A percentile compares a stretch with the other conserved stretches of the same genome.
Evolutionary conservation across 225 moss, liverwort and hornwort species (phyloP).

Genomic region (Pseudoscleropodium purum): DNA sequence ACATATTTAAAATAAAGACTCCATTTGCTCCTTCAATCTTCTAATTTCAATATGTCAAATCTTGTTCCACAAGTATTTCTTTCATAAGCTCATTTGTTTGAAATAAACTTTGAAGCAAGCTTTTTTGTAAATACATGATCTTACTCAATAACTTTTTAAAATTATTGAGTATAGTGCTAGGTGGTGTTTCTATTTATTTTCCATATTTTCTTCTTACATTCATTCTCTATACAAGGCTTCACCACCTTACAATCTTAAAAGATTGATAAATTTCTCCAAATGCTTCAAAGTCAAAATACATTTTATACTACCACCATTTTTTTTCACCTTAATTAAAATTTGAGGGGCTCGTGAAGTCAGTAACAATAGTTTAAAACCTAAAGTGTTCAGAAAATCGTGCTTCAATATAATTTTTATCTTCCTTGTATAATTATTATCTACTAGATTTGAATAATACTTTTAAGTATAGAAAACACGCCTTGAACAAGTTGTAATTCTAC

Average conservation of each 20-base stretch:
- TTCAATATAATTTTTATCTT: neutral
- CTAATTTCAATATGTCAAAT: neutral
- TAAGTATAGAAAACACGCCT: neutral
- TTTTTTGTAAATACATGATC: neutral
- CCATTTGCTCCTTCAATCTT: neutral
- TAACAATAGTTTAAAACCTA: neutral
- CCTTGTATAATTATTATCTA: neutral
- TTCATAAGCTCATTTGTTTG: neutral
- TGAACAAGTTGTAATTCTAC: too few species aligned
- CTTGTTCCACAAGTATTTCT: neutral
- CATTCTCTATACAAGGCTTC: neutral
- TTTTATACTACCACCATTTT: neutral
- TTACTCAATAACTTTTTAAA: neutral
- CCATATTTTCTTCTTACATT: too few species aligned
- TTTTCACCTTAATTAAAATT: neutral
- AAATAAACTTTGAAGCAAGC: neutral
- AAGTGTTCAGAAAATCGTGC: neutral
- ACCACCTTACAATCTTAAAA: neutral
- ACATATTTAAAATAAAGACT: neutral
- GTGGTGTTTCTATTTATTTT: neutral
- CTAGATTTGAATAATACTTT: neutral
- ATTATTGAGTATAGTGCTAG: neutral
- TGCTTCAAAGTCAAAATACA: neutral
- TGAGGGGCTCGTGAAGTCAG: fast-evolving
- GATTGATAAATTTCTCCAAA: neutral